These are phyloP conservation scores for Fusarium irregulare DNA, from an alignment of 2,329 filamentous ascomycete species.

Conservation along the genomic window DNA sequence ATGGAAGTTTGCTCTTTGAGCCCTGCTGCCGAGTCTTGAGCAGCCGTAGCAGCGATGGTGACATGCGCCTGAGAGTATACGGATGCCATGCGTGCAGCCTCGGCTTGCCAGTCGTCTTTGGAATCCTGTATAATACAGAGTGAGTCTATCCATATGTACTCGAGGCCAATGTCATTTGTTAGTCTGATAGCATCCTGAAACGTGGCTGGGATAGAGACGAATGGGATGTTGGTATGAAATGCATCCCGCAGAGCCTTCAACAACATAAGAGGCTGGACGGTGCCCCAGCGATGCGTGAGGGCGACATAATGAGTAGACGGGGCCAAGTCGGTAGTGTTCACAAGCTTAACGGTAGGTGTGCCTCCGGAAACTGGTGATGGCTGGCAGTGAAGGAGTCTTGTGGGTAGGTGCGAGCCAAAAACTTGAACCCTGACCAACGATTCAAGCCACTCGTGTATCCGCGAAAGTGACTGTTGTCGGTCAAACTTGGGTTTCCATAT, in stretches of 20 bases:
- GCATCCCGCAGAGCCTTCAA: background rate
- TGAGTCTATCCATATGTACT: conserved; percentile 38
- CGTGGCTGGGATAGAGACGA: conserved; percentile 23
- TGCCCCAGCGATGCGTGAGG: conserved; percentile 37
- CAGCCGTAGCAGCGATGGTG: conserved; percentile 32
- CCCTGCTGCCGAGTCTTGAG: conserved; percentile 28
- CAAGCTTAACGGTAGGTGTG: conserved; percentile 8
- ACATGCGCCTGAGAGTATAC: conserved; percentile 31
- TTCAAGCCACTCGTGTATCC: conserved; percentile 23
- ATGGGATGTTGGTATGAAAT: conserved; percentile 16
- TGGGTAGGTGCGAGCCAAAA: conserved; percentile 17
- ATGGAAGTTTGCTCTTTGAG: conserved; percentile 18
- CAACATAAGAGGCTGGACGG: conserved; percentile 26
- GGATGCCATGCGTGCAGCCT: conserved; percentile 35
- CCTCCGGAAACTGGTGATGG: background rate
- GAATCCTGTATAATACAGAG: conserved; percentile 38
- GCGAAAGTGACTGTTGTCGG: conserved; percentile 19
- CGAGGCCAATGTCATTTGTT: conserved; percentile 9
- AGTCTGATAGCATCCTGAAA: conserved; percentile 34
- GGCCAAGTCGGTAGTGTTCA: background rate
- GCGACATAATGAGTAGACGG: conserved; percentile 24
- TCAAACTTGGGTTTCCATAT: conserved; percentile 25
- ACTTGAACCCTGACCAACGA: background rate
- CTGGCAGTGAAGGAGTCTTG: conserved; percentile 24
- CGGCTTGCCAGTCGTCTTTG: conserved; percentile 32